A percentile compares a stretch with the other conserved stretches of the same genome.
phyloP scores from a whole-genome alignment of 2,329 filamentous ascomycete genomes.

The Monosporascus sp. region DNA sequence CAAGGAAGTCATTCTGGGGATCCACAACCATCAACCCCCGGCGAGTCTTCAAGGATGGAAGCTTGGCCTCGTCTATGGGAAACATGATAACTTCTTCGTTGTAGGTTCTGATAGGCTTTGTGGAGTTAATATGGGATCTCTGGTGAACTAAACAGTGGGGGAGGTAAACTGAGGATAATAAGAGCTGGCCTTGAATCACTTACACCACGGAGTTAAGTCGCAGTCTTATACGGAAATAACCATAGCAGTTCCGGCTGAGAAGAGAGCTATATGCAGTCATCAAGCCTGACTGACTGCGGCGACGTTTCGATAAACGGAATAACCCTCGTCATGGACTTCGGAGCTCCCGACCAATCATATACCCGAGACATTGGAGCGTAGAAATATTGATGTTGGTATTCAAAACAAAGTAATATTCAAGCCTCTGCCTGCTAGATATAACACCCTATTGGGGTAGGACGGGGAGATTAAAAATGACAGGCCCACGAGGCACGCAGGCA shows the following conservation, averaged over 20 bases:
- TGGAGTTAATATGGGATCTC: constrained; percentile 1
- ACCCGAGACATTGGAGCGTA: neutral
- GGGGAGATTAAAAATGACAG: neutral
- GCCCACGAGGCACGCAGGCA: neutral
- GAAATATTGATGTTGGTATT: neutral
- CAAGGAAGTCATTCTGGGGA: constrained; percentile 85
- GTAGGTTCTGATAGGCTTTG: constrained; percentile 10
- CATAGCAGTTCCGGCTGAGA: neutral
- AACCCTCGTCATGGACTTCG: neutral
- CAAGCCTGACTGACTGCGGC: no score
- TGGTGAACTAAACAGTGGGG: neutral
- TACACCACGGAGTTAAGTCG: neutral
- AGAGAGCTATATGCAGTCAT: no score
- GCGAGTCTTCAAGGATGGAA: constrained; percentile 53
- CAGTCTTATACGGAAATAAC: neutral
- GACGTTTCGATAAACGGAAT: neutral
- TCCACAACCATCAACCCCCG: constrained; percentile 78
- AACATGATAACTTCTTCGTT: constrained; percentile 38
- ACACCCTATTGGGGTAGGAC: neutral
- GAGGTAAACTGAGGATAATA: neutral
- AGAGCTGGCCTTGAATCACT: neutral
- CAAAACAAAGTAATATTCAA: neutral
- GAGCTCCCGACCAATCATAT: neutral
- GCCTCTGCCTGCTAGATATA: neutral
- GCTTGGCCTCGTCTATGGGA: constrained; percentile 47